Evolutionary conservation across 352 stramenopile species (phyloP).

Genomic region (Phytophthora cryptogea): DNA sequence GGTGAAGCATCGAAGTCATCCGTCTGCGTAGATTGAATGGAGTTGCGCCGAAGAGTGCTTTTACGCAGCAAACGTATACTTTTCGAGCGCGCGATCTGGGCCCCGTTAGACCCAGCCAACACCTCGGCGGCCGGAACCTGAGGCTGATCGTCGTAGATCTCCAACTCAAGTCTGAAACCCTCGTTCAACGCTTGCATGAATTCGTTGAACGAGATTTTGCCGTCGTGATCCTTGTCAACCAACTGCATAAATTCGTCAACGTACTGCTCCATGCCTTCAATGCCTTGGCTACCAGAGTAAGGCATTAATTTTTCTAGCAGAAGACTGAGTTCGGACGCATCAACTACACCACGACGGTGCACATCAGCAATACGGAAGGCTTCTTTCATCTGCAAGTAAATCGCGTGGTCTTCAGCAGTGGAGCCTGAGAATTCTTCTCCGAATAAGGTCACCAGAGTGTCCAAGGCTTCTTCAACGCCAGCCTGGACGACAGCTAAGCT

Average conservation of each 20-base stretch:
- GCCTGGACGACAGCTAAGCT: slow-evolving; percentile 47
- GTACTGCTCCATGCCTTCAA: slow-evolving; percentile 65
- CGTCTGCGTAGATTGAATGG: slow-evolving; percentile 17
- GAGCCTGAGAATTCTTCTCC: slow-evolving; percentile 58
- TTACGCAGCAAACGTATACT: slow-evolving; percentile 25
- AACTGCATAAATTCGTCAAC: slow-evolving; percentile 78
- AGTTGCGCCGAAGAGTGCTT: slow-evolving; percentile 18
- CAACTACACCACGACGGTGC: slow-evolving; percentile 63
- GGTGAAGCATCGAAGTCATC: slow-evolving; percentile 20
- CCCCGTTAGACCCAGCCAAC: slow-evolving; percentile 10
- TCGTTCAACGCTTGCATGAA: slow-evolving; percentile 82
- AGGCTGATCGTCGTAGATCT: slow-evolving; percentile 67
- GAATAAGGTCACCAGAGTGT: slow-evolving; percentile 68
- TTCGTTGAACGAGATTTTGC: slow-evolving; percentile 77
- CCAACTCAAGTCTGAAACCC: slow-evolving; percentile 69
- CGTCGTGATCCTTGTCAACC: slow-evolving; percentile 66
- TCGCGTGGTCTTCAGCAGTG: slow-evolving; percentile 58
- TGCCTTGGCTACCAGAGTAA: slow-evolving; percentile 46
- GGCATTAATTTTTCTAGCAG: slow-evolving; percentile 71
- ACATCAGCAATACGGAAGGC: slow-evolving; percentile 71
- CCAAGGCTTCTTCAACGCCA: slow-evolving; percentile 56
- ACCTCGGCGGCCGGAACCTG: slow-evolving; percentile 27
- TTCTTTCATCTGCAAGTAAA: slow-evolving; percentile 83
- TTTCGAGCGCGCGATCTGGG: slow-evolving; percentile 10
- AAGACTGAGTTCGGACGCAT: slow-evolving; percentile 56